Percentiles rank a stretch among this genome's conserved stretches.
Evolutionary conservation across 2,329 filamentous ascomycete species (phyloP).

Genomic region (Cladosporium velox): DNA sequence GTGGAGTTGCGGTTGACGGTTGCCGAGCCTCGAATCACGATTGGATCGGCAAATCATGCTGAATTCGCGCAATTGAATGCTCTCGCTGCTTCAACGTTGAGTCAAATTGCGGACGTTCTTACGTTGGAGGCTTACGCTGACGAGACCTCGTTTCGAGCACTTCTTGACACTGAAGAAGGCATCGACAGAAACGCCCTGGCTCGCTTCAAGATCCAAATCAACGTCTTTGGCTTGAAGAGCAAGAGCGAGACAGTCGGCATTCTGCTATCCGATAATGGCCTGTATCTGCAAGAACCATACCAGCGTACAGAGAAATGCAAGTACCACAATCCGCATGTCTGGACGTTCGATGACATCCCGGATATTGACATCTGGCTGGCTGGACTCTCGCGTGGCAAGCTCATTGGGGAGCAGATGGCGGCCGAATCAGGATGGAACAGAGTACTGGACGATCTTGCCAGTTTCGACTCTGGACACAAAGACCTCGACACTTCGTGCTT

Average conservation of each 20-base stretch:
- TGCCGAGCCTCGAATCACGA: background rate
- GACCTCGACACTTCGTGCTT: background rate
- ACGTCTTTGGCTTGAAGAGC: background rate
- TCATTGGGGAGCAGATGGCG: background rate
- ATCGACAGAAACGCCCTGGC: background rate
- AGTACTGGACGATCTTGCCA: background rate
- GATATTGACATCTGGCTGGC: background rate
- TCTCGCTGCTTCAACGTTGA: background rate
- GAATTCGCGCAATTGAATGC: background rate
- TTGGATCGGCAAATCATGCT: background rate
- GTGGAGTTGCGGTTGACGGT: background rate
- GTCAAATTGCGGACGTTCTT: background rate
- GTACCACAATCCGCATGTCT: background rate
- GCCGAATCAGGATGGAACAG: background rate
- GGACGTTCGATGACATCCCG: background rate
- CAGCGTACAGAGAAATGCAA: background rate
- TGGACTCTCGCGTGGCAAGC: background rate
- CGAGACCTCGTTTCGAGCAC: background rate
- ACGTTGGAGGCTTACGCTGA: background rate
- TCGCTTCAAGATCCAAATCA: background rate
- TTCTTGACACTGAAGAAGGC: background rate
- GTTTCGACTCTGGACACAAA: background rate
- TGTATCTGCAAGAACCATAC: background rate
- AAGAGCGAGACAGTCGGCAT: background rate
- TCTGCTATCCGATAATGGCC: background rate